Percentiles rank a stretch among this genome's conserved stretches.
These are phyloP conservation scores for Oligophagozyma castellii DNA, from an alignment of 1,139 yeast species.

Conservation along the genomic window DNA sequence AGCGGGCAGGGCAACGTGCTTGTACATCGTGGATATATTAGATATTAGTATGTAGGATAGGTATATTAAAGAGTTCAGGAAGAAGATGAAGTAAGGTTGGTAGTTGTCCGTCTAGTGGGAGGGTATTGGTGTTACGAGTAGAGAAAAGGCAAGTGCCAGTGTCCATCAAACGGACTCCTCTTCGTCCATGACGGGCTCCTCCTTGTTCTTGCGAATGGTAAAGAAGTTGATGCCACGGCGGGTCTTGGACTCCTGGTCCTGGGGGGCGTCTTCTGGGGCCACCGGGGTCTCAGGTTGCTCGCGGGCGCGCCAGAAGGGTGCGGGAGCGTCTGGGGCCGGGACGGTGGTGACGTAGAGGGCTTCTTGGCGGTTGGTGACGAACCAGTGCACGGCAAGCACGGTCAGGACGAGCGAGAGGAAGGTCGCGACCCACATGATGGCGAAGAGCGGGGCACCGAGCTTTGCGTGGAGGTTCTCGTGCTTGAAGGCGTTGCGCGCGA, in stretches of 20 bases:
- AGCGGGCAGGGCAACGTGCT: no score
- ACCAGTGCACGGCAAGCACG: constrained; percentile 4
- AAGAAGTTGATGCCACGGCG: constrained; percentile 72
- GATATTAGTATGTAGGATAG: no score
- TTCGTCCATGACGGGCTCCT: constrained; percentile 27
- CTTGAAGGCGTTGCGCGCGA: constrained; percentile 54
- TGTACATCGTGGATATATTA: no score
- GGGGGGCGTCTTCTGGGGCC: no score
- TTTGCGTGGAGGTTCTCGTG: constrained; percentile 30
- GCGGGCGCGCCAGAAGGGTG: no score
- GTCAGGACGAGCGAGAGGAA: constrained; percentile 10
- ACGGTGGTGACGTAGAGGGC: constrained; percentile 5
- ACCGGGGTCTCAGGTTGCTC: no score
- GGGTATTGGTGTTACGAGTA: neutral
- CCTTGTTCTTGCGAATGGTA: constrained; percentile 44
- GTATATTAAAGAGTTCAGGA: no score
- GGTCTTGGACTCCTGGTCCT: no score
- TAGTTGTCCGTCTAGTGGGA: no score
- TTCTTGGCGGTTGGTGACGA: constrained; percentile 6
- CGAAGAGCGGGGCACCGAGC: constrained; percentile 46
- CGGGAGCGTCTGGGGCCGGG: constrained; percentile 6
- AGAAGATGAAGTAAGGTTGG: no score
- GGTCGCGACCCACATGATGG: constrained; percentile 58
- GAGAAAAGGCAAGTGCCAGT: no score
- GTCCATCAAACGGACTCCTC: constrained; percentile 50